Evolutionary conservation across 1,284 basidiomycete species (phyloP).

Genomic region (Irpex sp.): DNA sequence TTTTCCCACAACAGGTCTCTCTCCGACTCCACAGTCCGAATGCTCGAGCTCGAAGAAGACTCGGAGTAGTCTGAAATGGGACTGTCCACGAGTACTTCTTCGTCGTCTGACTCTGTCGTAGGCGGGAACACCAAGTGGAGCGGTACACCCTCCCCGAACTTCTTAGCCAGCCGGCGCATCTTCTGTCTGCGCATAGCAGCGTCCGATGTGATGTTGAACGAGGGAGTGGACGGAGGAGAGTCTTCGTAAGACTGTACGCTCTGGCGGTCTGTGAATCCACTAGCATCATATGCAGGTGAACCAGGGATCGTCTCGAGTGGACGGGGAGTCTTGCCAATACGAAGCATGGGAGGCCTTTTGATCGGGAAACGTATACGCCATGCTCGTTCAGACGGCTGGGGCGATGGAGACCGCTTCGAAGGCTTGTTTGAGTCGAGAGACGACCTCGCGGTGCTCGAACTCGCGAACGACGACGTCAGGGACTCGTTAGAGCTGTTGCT

Average conservation of each 20-base stretch:
- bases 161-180: slow-evolving; percentile 55
- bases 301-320: slow-evolving; percentile 20
- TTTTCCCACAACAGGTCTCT: not conserved
- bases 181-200: slow-evolving; percentile 44
- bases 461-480: slow-evolving; percentile 1
- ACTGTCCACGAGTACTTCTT: slow-evolving; percentile 11
- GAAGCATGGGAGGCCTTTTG: slow-evolving; percentile 14
- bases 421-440: slow-evolving; percentile 14
- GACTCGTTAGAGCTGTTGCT: slow-evolving; percentile 19
- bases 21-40: not conserved
- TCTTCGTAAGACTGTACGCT: not conserved
- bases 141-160: slow-evolving; percentile 58
- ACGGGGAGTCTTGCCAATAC: slow-evolving; percentile 18
- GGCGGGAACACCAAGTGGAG: slow-evolving; percentile 52
- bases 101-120: slow-evolving; percentile 13
- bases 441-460: slow-evolving; percentile 16
- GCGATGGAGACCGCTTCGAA: not conserved
- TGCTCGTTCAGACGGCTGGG: slow-evolving; percentile 9
- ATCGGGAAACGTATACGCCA: slow-evolving; percentile 12
- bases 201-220: slow-evolving; percentile 37
- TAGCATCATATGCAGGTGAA: slow-evolving; percentile 12
- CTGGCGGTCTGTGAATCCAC: not conserved
- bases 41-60: not conserved
- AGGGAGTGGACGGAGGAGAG: slow-evolving; percentile 24
- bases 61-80: not conserved